Evolutionary conservation across 768 basidiomycete species (phyloP), one percentile per base, ranked within the genome.

Genomic region (Russula sp.): DNA sequence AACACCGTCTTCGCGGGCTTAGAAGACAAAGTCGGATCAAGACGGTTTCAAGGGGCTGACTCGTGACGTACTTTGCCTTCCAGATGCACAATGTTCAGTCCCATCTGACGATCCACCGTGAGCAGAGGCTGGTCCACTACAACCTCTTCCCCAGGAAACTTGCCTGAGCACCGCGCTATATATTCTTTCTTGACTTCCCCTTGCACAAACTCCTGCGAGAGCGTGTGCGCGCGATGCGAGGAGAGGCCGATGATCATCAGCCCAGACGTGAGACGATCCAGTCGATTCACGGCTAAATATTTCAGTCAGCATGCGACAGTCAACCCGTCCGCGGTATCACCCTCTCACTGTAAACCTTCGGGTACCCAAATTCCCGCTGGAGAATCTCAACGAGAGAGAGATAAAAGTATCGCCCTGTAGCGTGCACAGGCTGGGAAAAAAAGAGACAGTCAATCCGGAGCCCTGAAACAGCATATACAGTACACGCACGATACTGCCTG

Each of bases 71-170:
- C 93, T 80, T 98, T 94, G 46, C 97, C 97, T 59, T 95, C 86
- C 0, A 95, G 93, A 70, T 97, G 93, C 16, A 98, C 91, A 55
- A 98, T 88, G 63, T 98, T 98, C 49, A 99, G 74, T 4, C 97
- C 97, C 86, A 98, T 94, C 71, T 98, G 95, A 55, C 94, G 81
- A 74, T 99, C 97, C 1, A 98, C 85, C 0, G 93, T 94, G 60
- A 99, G 73, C 7, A 99, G 75, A 1, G 93, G 91, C 69, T 93
- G 79, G 63, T 95, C 91, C 63, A 93, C 93, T 0, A 80, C 72
- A n/a, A 92, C 75, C 69, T 94, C 89, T 56, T 81, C 87, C 93
- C 76, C 79, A 7, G 94, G 90, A 69, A 99, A 98, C 70, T 83
- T 75, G 3, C 97, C 95, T 69, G 78, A 80, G 57, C 88, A 92